These are phyloP conservation scores for Epipyxis sp. DNA, from an alignment of 108 stramenopile species.

Conservation along the genomic window DNA sequence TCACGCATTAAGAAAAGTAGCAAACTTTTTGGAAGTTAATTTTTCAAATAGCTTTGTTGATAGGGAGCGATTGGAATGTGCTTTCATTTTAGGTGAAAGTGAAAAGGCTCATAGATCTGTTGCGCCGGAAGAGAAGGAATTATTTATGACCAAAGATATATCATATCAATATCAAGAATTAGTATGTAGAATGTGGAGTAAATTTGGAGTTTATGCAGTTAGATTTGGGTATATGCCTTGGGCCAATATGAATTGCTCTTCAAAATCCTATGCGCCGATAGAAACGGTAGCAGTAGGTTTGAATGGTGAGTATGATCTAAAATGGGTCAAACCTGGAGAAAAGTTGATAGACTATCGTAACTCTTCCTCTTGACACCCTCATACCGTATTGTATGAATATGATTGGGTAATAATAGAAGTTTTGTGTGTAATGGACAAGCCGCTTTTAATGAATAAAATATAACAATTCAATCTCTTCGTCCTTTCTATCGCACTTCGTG, in stretches of 20 bases:
- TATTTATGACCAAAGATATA: conserved; percentile 11
- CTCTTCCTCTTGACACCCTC: too few species aligned
- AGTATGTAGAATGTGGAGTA: conserved; percentile 11
- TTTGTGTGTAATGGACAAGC: too few species aligned
- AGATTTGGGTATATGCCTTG: neutral
- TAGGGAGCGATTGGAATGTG: conserved; percentile 18
- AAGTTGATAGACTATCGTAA: too few species aligned
- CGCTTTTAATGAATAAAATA: too few species aligned
- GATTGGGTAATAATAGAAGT: too few species aligned
- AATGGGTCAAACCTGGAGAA: too few species aligned
- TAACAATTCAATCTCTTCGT: too few species aligned
- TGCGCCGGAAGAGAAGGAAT: neutral
- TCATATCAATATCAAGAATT: neutral
- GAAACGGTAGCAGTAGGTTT: neutral
- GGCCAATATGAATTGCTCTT: neutral
- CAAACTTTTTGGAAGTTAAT: conserved; percentile 7
- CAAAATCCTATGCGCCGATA: neutral
- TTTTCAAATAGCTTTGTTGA: too few species aligned
- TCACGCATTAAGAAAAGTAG: neutral
- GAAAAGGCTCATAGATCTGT: neutral
- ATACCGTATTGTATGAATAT: too few species aligned
- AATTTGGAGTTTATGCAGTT: neutral
- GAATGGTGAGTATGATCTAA: neutral
- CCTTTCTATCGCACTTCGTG: too few species aligned
- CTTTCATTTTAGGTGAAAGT: conserved; percentile 19